Base-by-base conservation (phyloP, 2,329 filamentous ascomycete species). In the Neofusicoccum cordaticola region DNA sequence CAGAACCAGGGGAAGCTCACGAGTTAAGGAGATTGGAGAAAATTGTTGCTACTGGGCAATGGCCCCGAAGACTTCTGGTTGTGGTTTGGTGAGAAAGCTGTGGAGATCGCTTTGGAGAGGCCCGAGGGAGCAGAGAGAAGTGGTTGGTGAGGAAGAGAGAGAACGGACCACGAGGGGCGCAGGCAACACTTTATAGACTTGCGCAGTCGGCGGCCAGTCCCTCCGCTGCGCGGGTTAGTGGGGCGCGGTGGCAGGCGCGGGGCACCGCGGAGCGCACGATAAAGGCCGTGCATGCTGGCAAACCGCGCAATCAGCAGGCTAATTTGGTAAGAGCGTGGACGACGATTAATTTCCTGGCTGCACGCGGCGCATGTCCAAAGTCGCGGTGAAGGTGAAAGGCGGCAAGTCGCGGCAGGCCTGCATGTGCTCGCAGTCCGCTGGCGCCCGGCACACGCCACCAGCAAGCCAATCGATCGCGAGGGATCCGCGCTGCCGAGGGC, bases 1-100 rank as follows among this genome's bases (percentile, higher is more conserved):
- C 22, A 22, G 22, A 22, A 22, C 2, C 22, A 22, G 22, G 22
- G 39, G 4, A 48, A n/a, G 83, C 92, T 80, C 86, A 97, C 93
- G 93, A 97, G 87, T 95, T 95, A 73, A 97, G 90, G 74, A 96
- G 90, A 84, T 96, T 97, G 85, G 93, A 94, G 90, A 97, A 97
- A 93, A 92, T 97, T 83, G 91, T 97, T 92, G 86, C 90, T 89
- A 84, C 85, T 78, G 77, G 77, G 75, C 76, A 75, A 75, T 78
- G 75, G 77, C 77, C 77, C 76, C 69, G 72, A 78, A 68, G 8
- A 34, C 39, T 56, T n/a, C 3, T 15, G 39, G n/a, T 9, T 27
- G n/a, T 13, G 31, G 34, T 27, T 31, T 45, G 50, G 15, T 45
- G 42, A 44, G 42, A 60, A 35, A 22, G 41, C n/a, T 60, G 27